Evolutionary conservation across 768 basidiomycete genomes (phyloP), one percentile per base, ranked within the genome.

Genomic region (Naematelia encephala): DNA sequence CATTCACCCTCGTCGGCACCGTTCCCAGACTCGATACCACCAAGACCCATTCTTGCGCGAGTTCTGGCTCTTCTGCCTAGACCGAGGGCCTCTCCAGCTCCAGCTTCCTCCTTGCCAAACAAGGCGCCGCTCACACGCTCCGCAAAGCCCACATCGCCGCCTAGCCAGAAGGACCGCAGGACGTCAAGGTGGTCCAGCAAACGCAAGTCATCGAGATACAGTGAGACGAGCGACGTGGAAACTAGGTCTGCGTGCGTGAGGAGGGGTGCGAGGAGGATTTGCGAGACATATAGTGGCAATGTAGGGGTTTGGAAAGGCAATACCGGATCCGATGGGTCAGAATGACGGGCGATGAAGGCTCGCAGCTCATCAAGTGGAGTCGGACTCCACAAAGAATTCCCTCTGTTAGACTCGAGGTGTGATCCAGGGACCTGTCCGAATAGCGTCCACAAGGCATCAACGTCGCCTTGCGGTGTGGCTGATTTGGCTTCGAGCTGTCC

Each of bases 141-240:
- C 67, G 85, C 86, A 79, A 93, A 94, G 5, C 59, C 47, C 4
- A 71, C 63, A 54, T 77, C 72, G 5, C 69, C 68, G 39, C 73
- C 69, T 2, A 78, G 63, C 60, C 72, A 68, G 60, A 72, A 78
- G 4, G 73, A 51, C 1, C 57, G 56, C 5, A 78, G 70, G 43
- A 76, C 59, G 44, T 77, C 75, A 1, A 86, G 77, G 27, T 86
- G 84, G 0, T 85, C 84, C 1, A 87, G 84, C 47, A 91, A 78
- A 14, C 90, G 80, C 51, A 91, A 81, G 66, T 89, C 90, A 2
- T 87, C 87, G 19, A 87, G 84, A 42, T 81, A 83, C 34, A 91
- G 79, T 63, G 86, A 84, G 51, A 91, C 84, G n/a, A 82, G 81
- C 4, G 66, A 62, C 1, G 82, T 76, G 0, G 84, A 70, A 14